phyloP scores from a whole-genome alignment of 805 yeast species.

The Pichia gijzeniarum region DNA sequence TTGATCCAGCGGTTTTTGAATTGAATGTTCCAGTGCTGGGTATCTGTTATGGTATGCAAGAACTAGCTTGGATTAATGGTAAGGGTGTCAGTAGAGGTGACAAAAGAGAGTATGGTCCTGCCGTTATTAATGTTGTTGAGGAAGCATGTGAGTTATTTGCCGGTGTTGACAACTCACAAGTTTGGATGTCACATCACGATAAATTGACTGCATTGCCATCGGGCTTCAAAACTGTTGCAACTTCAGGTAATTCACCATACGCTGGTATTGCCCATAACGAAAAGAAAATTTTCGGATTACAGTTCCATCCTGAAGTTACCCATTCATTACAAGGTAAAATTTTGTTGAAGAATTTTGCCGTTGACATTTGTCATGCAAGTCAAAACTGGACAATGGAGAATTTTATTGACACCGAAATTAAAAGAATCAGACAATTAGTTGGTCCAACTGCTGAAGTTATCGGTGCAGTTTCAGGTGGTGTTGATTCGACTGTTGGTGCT shows the following conservation, averaged over 20 bases:
- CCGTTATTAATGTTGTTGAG: slow-evolving; percentile 81
- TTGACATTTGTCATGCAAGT: slow-evolving; percentile 75
- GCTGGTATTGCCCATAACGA: slow-evolving; percentile 82
- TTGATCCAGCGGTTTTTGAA: slow-evolving; percentile 87
- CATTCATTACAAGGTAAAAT: slow-evolving; percentile 90
- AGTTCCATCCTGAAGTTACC: slow-evolving; percentile 98
- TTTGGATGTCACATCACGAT: slow-evolving; percentile 99
- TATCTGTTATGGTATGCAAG: slow-evolving; percentile 99
- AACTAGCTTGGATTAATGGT: slow-evolving; percentile 95
- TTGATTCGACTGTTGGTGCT: slow-evolving; percentile 98
- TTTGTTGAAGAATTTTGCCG: slow-evolving; percentile 87
- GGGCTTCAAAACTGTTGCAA: slow-evolving; percentile 84
- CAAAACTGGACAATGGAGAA: slow-evolving; percentile 98
- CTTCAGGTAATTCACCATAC: slow-evolving; percentile 89
- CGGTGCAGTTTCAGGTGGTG: slow-evolving; percentile 99
- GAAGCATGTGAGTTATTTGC: slow-evolving; percentile 63
- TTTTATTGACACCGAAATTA: slow-evolving; percentile 93
- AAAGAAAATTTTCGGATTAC: slow-evolving; percentile 83
- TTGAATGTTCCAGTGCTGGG: slow-evolving; percentile 92
- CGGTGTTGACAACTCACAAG: slow-evolving; percentile 89
- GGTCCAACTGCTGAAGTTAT: slow-evolving; percentile 98
- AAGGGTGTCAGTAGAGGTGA: slow-evolving; percentile 93
- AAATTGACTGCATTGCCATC: slow-evolving; percentile 85
- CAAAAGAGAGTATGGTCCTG: slow-evolving; percentile 97
- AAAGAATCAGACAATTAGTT: slow-evolving; percentile 82